Base-by-base conservation (phyloP, 225 moss, liverwort and hornwort genomes). In the Thuidium tamariscinum region DNA sequence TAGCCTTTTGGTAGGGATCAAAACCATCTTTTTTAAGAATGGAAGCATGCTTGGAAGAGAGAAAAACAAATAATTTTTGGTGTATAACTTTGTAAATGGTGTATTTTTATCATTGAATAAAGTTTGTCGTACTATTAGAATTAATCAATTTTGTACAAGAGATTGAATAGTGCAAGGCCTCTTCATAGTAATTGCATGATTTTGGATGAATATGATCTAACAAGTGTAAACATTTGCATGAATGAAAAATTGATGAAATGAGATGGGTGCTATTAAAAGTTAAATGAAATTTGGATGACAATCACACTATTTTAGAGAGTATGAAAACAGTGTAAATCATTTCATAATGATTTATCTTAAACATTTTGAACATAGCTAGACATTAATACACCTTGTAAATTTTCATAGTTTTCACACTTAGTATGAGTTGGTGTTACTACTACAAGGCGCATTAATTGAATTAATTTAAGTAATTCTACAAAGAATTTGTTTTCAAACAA, bases 181-280 rank as follows among this genome's bases (percentile, higher is more conserved):
- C 1, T 0, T 16, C 0, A 46, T 2, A 21, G 0, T 41, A 34
- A 34, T 34, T 51, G 74, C 13, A 51, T 46, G 11, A 72, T 46
- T 46, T 18, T 10, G 6, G 18, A 17, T 1, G 44, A 72, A 46
- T 72, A 72, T 34, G 5, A 14, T 34, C 1, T 51, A 51, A n/a
- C 0, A 0, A 4, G 51, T 51, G 5, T n/a, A 0, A 1, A 46
- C 6, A 11, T 18, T 46, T 72, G 6, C 0, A 30, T 30, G 3
- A 30, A 72, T 29, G 10, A 29, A 11, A 70, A 29, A 44, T 29
- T 46, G 11, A 21, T 34, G 5, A 74, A 74, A 13, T n/a, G n/a
- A n/a, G n/a, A n/a, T n/a, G n/a, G n/a, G n/a, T n/a, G n/a, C n/a
- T n/a, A n/a, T n/a, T n/a, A n/a, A n/a, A n/a, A n/a, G n/a, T n/a